Conservation (phyloP, 352 stramenopile genomes). For the Phytophthora megakarya region DNA sequence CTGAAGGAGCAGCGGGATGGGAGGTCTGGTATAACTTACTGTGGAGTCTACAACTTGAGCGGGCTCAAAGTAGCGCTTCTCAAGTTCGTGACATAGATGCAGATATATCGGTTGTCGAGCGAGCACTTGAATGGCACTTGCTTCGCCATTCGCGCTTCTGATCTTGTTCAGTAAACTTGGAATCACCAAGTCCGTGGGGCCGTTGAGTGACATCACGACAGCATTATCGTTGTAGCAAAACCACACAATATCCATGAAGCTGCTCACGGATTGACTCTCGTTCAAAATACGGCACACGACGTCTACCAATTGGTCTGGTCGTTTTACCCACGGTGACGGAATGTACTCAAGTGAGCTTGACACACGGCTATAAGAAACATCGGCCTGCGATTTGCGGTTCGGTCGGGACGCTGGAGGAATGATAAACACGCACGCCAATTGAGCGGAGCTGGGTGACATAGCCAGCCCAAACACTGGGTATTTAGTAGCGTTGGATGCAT, state of each 20-base stretch:
- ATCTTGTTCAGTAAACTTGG: constrained; percentile 65
- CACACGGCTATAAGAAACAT: constrained; percentile 85
- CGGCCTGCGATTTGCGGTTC: constrained; percentile 81
- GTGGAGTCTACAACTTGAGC: not conserved
- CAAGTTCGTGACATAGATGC: constrained; percentile 61
- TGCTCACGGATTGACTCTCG: constrained; percentile 57
- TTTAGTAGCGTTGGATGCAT: constrained; percentile 31
- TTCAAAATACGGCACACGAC: constrained; percentile 60
- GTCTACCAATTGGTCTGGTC: constrained; percentile 45
- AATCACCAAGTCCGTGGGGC: constrained; percentile 53
- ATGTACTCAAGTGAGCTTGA: constrained; percentile 77
- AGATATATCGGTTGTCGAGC: constrained; percentile 63
- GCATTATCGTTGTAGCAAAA: constrained; percentile 80
- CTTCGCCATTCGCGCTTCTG: constrained; percentile 32
- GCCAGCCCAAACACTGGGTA: constrained; percentile 77
- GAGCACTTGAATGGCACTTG: constrained; percentile 23
- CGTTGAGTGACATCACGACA: constrained; percentile 55
- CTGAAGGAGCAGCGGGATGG: constrained; percentile 55
- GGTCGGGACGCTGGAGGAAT: constrained; percentile 77
- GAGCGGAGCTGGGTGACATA: constrained; percentile 72
- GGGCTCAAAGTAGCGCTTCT: constrained; percentile 46
- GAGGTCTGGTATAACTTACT: not conserved
- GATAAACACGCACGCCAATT: constrained; percentile 71
- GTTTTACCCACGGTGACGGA: constrained; percentile 56
- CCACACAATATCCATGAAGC: constrained; percentile 78